phyloP scores from a whole-genome alignment of 306 rosid species.

The Herpetospermum pedunculosum region DNA sequence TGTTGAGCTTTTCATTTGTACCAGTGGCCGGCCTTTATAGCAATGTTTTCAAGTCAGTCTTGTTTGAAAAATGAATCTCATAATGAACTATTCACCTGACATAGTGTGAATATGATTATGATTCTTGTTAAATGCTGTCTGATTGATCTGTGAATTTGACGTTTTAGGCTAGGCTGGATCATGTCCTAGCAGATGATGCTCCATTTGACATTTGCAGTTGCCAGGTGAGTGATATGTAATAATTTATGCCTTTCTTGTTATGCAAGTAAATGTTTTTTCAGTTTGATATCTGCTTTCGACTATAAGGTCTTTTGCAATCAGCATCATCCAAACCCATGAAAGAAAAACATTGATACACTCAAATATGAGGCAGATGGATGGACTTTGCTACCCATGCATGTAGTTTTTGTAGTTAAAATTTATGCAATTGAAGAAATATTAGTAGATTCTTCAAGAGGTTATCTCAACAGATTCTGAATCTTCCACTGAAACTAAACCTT shows the following conservation, averaged over 20 bases:
- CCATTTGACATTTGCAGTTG: conserved; percentile 89
- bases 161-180: conserved; percentile 65
- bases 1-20: neutral
- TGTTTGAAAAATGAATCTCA: neutral
- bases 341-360: neutral
- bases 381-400: neutral
- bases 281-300: neutral
- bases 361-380: neutral
- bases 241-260: neutral
- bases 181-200: conserved; percentile 73
- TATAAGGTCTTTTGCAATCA: neutral
- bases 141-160: neutral
- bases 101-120: neutral
- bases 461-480: neutral
- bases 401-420: neutral
- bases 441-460: neutral
- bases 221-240: conserved; percentile 43
- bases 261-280: neutral
- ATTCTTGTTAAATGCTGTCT: neutral
- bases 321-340: neutral
- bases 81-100: neutral
- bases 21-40: neutral
- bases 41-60: neutral
- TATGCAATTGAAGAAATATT: neutral
- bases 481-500: conserved; percentile 6